phyloP scores from a whole-genome alignment of 805 yeast species.

The Candida krabiensis region DNA sequence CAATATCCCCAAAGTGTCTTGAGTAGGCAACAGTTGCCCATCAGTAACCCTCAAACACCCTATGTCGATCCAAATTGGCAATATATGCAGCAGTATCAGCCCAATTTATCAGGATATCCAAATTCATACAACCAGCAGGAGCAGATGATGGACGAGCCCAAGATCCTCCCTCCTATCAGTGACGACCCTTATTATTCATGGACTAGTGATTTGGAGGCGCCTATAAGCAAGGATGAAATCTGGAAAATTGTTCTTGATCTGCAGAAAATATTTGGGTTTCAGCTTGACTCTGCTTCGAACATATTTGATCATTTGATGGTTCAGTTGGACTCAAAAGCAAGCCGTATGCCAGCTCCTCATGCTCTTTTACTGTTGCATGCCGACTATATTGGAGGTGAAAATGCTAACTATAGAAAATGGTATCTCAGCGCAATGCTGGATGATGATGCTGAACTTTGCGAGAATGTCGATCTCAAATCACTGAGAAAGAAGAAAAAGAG shows the following conservation, averaged over 20 bases:
- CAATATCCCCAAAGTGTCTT: constrained; percentile 17
- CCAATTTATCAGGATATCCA: constrained; percentile 11
- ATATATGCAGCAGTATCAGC: constrained; percentile 14
- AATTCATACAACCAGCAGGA: constrained; percentile 10
- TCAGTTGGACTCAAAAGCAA: constrained; percentile 82
- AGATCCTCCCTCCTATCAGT: constrained; percentile 15
- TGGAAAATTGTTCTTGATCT: constrained; percentile 57
- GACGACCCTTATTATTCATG: constrained; percentile 54
- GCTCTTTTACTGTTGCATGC: constrained; percentile 81
- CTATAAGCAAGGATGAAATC: constrained; percentile 70
- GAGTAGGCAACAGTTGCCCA: constrained; percentile 5
- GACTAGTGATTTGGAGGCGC: constrained; percentile 64
- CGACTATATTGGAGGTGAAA: constrained; percentile 89
- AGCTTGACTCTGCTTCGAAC: constrained; percentile 71
- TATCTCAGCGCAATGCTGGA: constrained; percentile 83
- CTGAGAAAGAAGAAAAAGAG: constrained; percentile 63
- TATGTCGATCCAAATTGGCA: constrained; percentile 19
- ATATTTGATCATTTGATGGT: constrained; percentile 80
- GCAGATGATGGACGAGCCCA: constrained; percentile 12
- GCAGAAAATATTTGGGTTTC: constrained; percentile 77
- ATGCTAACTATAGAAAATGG: constrained; percentile 89
- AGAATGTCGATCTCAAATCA: constrained; percentile 60
- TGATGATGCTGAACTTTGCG: constrained; percentile 61
- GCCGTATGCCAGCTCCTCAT: constrained; percentile 67
- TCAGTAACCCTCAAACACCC: constrained; percentile 7